Base-by-base conservation (phyloP, 352 stramenopile genomes). In the Phytophthora syringae region DNA sequence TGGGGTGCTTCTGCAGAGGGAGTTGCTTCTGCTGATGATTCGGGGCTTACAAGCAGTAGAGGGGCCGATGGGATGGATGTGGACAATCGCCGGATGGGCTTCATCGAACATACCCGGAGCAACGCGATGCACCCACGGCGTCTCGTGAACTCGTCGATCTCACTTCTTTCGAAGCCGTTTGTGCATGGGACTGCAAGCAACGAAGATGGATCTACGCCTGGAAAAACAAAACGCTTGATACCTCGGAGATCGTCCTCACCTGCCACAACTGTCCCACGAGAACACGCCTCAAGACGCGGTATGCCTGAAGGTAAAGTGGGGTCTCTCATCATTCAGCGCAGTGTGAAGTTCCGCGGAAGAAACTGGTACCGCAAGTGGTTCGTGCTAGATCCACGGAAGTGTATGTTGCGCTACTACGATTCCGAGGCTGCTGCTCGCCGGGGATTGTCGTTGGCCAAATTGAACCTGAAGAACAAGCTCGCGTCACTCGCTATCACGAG, bases 361-460 rank as follows among this genome's bases (percentile, higher is more conserved):
- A 79, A 89, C 47, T 93, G 84, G 84, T 93, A 93, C 39, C 79
- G 82, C 40, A 93, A 93, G 64, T 93, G 84, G 84, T 90, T 93
- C 59, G 80, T 90, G 1, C 52, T 93, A 7, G 81, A 93, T 53
- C 70, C 65, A 7, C 68, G 63, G 22, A 90, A 92, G 65, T 78
- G 76, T n/a, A 50, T 87, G 0, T 37, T 93, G 49, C 81, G 82
- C 5, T 93, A 89, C 42, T 93, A 92, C 64, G 84, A 93, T 53
- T 90, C 82, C 3, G 82, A 93, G 64, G 60, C 69, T 32, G 72
- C 82, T 11, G 81, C 80, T 24, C 72, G 73, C 10, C 75, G 80
- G 27, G 83, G 81, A 0, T 58, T 92, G 3, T 90, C 83, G 15
- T 64, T 88, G 22, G 71, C 83, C 1, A 90, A 86, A 60, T 74